Conservation (phyloP, 164 flowering plant genomes). For the Sedum album region DNA sequence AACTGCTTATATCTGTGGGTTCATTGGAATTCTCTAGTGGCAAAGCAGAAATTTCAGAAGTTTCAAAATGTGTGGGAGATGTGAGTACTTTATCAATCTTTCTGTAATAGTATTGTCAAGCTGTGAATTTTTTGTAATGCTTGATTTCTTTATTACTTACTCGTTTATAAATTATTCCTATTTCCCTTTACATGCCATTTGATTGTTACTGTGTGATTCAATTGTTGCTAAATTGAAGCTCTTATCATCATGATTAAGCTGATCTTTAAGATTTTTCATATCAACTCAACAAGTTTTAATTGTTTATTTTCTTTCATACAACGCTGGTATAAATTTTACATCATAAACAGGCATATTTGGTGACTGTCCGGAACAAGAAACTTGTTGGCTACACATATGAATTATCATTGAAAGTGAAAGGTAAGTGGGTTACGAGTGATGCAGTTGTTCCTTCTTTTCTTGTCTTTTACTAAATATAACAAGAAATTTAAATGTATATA, state of each 20-base stretch:
- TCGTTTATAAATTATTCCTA: no score
- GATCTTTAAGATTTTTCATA: no score
- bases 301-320: no score
- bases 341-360: constrained; percentile 71
- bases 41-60: constrained; percentile 68
- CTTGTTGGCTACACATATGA: constrained; percentile 86
- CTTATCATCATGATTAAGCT: no score
- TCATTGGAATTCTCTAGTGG: constrained; percentile 69
- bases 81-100: constrained; percentile 38
- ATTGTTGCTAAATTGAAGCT: no score
- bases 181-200: no score
- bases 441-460: background rate
- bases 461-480: no score
- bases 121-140: no score
- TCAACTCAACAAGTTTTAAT: no score
- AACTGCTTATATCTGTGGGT: constrained; percentile 51
- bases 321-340: no score
- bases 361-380: constrained; percentile 87
- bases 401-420: constrained; percentile 62
- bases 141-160: no score
- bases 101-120: background rate
- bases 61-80: constrained; percentile 74
- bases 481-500: background rate
- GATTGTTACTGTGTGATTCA: no score
- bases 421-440: constrained; percentile 19